Evolutionary conservation across 306 rosid genomes (phyloP), one percentile per base, ranked within the genome.

Genomic region (Begonia peltatifolia): DNA sequence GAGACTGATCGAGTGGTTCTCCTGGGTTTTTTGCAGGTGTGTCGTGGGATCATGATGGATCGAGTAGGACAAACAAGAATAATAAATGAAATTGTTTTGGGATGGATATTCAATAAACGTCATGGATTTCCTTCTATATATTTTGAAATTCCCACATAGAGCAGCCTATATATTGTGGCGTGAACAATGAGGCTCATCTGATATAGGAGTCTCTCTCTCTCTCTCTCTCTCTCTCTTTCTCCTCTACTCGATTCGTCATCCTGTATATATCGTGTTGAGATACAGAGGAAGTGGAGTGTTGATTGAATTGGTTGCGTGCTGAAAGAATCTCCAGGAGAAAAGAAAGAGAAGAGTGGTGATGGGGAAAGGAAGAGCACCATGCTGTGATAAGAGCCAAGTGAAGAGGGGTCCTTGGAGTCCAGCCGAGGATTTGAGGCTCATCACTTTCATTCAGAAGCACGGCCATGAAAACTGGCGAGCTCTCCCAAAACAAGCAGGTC

Each of bases 381-480:
- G 97, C 10, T 90, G 97, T 70, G 95, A 90, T 56, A 90, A 83
- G 78, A 63, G 44, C 41, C 62, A 76, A 78, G 97, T 90, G 71
- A 90, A 86, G 81, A 80, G 87, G 69, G 97, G 97, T 8, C 97
- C 97, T 13, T 90, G 97, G 97, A 90, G 84, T 57, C 87, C 97
- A 53, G 63, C 67, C 46, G 97, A 90, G 67, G 97, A 90, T 48
- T 66, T 76, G 54, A 85, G 76, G 54, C 97, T 90, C 62, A 78
- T 80, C 41, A 74, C 79, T 67, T 90, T 85, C 81, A 75, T 90
- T 47, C 97, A 85, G 68, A 83, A 71, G 52, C 53, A 76, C 74
- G 97, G 97, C 66, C 97, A 90, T 75, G 84, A 78, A n/a, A 90
- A 90, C 60, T 90, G 97, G 97, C 74, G 97, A 49, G 68, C 95